A percentile compares a stretch with the other conserved stretches of the same genome.
These are phyloP conservation scores for Euphorbia lathyris DNA, from an alignment of 345 rosid genomes.

Conservation along the genomic window DNA sequence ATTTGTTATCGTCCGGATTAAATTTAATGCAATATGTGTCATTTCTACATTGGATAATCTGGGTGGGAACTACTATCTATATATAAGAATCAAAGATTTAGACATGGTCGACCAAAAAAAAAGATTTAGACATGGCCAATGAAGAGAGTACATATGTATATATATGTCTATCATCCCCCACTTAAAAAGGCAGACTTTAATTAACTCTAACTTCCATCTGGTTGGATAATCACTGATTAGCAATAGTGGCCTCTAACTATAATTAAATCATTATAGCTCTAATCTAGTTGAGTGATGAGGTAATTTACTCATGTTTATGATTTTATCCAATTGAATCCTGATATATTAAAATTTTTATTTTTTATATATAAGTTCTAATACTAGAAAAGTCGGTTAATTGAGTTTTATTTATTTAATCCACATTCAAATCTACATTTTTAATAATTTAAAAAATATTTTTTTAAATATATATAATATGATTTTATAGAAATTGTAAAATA, in stretches of 20 bases:
- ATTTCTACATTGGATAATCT: conserved; percentile 22
- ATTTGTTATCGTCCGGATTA: not conserved
- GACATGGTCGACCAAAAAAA: too few relatives aligned
- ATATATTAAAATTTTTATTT: too few relatives aligned
- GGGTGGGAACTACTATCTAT: conserved; percentile 34
- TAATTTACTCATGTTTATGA: too few relatives aligned
- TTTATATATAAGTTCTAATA: too few relatives aligned
- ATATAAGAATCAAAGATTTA: conserved; percentile 17
- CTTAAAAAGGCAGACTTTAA: conserved; percentile 20
- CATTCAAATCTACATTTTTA: too few relatives aligned
- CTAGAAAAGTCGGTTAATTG: too few relatives aligned
- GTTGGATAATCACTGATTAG: conserved; percentile 21
- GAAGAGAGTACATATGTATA: conserved; percentile 6
- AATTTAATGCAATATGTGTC: conserved; percentile 24
- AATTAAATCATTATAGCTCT: conserved; percentile 17
- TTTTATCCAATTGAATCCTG: too few relatives aligned
- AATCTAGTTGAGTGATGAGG: not conserved
- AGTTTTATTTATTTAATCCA: too few relatives aligned
- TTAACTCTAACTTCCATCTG: conserved; percentile 10
- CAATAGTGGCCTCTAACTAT: conserved; percentile 10
- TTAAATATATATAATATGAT: too few relatives aligned
- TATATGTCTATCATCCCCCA: conserved; percentile 11
- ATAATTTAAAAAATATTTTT: too few relatives aligned
- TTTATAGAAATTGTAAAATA: too few relatives aligned
- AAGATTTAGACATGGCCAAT: conserved; percentile 5